phyloP scores from a whole-genome alignment of 805 yeast genomes.

The Teunomyces lycoperdinae region DNA sequence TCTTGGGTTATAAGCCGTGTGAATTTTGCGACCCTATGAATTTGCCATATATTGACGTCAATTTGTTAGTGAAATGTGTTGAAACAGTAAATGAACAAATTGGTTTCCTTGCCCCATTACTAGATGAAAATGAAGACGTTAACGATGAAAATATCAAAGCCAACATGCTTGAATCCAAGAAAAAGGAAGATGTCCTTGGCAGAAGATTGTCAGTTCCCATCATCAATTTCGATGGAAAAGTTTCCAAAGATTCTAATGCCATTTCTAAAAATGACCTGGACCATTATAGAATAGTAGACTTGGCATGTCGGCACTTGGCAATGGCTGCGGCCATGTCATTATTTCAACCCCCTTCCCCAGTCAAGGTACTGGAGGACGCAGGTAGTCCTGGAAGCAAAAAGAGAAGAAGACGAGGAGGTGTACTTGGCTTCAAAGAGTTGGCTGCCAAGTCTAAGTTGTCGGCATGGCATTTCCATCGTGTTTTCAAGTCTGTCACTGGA shows the following conservation, averaged over 20 bases:
- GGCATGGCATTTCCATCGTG: constrained; percentile 94
- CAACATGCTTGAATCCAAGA: constrained; percentile 28
- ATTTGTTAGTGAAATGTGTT: constrained; percentile 48
- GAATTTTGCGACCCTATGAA: constrained; percentile 51
- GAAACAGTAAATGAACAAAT: constrained; percentile 52
- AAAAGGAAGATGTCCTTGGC: constrained; percentile 19
- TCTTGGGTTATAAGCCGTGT: constrained; percentile 51
- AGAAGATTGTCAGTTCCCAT: constrained; percentile 31
- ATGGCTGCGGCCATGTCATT: constrained; percentile 62
- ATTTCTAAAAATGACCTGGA: constrained; percentile 62
- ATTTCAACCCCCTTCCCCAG: constrained; percentile 18
- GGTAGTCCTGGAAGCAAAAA: constrained; percentile 25
- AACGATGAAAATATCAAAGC: constrained; percentile 37
- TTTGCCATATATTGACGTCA: constrained; percentile 44
- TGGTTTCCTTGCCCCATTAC: constrained; percentile 54
- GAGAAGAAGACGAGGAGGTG: constrained; percentile 71
- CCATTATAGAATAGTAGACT: constrained; percentile 65
- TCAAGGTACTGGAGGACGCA: constrained; percentile 16
- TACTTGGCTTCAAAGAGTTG: constrained; percentile 78
- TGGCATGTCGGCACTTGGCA: constrained; percentile 82
- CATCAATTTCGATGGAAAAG: constrained; percentile 20
- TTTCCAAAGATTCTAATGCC: constrained; percentile 22
- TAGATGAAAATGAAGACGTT: constrained; percentile 43
- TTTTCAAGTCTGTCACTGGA: constrained; percentile 81
- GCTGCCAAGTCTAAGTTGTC: constrained; percentile 80